A percentile compares a stretch with the other conserved stretches of the same genome.
Conservation (phyloP, 345 rosid genomes). For the Raphanus sativus region DNA sequence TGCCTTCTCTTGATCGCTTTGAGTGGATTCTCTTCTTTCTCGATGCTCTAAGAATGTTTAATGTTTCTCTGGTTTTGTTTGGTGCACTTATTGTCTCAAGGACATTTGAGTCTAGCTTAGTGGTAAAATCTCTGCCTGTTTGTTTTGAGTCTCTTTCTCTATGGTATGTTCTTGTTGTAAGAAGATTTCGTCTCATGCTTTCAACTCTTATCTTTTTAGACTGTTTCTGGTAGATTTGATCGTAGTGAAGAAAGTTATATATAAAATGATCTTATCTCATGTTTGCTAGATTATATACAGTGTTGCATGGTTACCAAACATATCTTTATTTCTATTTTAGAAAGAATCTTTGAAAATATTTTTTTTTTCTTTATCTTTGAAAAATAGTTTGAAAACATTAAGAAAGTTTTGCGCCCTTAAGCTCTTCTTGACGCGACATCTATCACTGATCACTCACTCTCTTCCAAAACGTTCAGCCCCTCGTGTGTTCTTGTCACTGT, state of each 20-base stretch:
- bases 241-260: conserved; percentile 4
- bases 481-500: neutral
- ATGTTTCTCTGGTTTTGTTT: conserved; percentile 17
- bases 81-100: conserved; percentile 31
- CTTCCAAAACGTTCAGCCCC: neutral
- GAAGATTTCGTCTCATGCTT: conserved; percentile 18
- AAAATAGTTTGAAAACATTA: neutral
- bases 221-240: conserved; percentile 15
- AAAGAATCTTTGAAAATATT: neutral
- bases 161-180: conserved; percentile 25
- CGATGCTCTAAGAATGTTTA: conserved; percentile 24
- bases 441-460: neutral
- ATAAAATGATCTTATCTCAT: neutral
- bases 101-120: conserved; percentile 32
- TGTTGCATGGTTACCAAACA: neutral
- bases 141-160: neutral
- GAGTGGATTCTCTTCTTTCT: conserved; percentile 10
- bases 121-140: conserved; percentile 14
- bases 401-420: neutral
- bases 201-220: conserved; percentile 12
- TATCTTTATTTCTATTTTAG: neutral
- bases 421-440: neutral
- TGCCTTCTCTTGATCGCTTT: conserved; percentile 22
- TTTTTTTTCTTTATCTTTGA: neutral
- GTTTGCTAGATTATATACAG: neutral